Evolutionary conservation across 345 rosid species (phyloP).

Genomic region (Sonneratia caseolaris): DNA sequence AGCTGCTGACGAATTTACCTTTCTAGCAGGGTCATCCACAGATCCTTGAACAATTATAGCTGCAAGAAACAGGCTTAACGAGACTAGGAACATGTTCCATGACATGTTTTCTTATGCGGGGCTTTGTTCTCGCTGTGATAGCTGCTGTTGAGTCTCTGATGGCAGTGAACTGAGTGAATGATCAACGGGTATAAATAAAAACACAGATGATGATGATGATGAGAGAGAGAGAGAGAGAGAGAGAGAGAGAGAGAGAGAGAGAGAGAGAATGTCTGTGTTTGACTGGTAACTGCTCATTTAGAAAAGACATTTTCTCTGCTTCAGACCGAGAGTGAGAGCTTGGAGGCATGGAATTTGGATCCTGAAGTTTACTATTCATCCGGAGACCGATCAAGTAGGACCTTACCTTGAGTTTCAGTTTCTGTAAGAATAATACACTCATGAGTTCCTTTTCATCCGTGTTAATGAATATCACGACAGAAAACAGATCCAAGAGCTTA

Average conservation of each 20-base stretch:
- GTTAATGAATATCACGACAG: too few species aligned
- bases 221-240: not conserved
- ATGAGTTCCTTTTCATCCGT: too few species aligned
- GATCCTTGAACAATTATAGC: not conserved
- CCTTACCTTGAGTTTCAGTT: not conserved
- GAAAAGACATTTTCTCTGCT: not conserved
- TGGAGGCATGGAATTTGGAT: constrained; percentile 1
- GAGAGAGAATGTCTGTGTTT: not conserved
- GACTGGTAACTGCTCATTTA: not conserved
- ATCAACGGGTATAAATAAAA: not conserved
- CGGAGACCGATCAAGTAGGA: not conserved
- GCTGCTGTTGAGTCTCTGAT: not conserved
- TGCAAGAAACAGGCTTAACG: not conserved
- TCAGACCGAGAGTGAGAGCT: not conserved
- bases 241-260: not conserved
- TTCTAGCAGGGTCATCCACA: not conserved
- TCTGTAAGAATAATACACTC: too few species aligned
- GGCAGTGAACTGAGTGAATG: not conserved
- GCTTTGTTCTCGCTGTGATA: not conserved
- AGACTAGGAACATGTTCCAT: not conserved
- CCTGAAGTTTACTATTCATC: not conserved
- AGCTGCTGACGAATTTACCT: not conserved
- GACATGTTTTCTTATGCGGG: not conserved
- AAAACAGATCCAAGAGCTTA: too few species aligned
- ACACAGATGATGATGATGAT: too few species aligned